phyloP scores from a whole-genome alignment of 192 early-diverging fungal species.

The Umbelopsis ramanniana region DNA sequence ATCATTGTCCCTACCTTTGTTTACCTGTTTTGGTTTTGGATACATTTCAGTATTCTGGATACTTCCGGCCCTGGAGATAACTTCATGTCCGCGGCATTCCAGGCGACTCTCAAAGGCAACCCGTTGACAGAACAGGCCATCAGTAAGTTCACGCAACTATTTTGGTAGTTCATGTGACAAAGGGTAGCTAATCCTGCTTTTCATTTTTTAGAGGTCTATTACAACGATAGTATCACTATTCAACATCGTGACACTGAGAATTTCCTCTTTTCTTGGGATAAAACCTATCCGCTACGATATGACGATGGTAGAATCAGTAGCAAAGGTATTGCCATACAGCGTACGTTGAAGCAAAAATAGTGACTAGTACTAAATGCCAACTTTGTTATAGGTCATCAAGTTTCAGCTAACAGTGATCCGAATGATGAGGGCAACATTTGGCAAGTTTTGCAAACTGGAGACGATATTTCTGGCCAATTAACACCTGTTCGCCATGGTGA shows the following conservation, averaged over 20 bases:
- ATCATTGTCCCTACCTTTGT: slow-evolving; percentile 80
- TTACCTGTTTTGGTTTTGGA: slow-evolving; percentile 88
- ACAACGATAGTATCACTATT: slow-evolving; percentile 78
- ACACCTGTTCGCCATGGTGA: slow-evolving; percentile 72
- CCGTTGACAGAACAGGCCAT: slow-evolving; percentile 62
- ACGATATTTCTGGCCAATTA: slow-evolving; percentile 31
- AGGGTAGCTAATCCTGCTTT: not conserved
- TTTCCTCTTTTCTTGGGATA: slow-evolving; percentile 80
- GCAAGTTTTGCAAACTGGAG: slow-evolving; percentile 44
- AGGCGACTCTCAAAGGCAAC: slow-evolving; percentile 81
- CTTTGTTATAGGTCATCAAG: slow-evolving; percentile 78
- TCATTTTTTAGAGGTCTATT: slow-evolving; percentile 69
- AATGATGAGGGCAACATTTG: slow-evolving; percentile 81
- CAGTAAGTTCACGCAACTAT: slow-evolving; percentile 40
- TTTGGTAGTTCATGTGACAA: too few relatives aligned
- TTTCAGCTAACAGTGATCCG: slow-evolving; percentile 79
- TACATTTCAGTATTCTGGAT: slow-evolving; percentile 88
- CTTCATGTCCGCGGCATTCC: slow-evolving; percentile 91
- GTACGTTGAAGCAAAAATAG: slow-evolving; percentile 56
- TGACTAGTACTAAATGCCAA: slow-evolving; percentile 37
- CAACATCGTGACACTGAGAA: slow-evolving; percentile 76
- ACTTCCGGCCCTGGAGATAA: slow-evolving; percentile 89
- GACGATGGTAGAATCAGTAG: slow-evolving; percentile 89
- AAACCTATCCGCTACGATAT: slow-evolving; percentile 87
- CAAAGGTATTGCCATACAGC: slow-evolving; percentile 63